phyloP scores from a whole-genome alignment of 2,329 filamentous ascomycete genomes.

The Magnaporthiopsis incrustans region DNA sequence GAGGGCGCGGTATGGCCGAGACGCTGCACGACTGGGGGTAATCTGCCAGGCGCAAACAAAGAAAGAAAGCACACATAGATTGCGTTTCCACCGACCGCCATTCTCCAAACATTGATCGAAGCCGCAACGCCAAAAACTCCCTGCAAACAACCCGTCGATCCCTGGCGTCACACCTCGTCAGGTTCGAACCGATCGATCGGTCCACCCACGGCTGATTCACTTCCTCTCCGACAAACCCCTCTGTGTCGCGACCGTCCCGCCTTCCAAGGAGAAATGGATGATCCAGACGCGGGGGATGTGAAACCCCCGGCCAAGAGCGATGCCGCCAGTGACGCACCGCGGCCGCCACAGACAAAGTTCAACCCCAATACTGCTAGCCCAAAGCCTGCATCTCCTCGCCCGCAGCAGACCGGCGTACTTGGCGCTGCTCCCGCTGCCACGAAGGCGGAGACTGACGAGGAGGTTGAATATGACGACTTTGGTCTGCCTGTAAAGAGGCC shows the following conservation, averaged over 20 bases:
- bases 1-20: background rate
- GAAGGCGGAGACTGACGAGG: slow-evolving; percentile 20
- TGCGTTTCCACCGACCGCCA: background rate
- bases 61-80: background rate
- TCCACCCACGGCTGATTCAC: background rate
- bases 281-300: background rate
- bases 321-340: background rate
- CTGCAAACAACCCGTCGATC: too few species aligned
- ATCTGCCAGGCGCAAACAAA: background rate
- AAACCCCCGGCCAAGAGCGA: background rate
- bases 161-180: background rate
- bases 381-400: background rate
- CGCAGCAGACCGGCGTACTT: slow-evolving; percentile 16
- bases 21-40: background rate
- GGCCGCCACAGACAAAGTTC: background rate
- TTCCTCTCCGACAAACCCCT: background rate
- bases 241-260: background rate
- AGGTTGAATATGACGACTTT: slow-evolving; percentile 58
- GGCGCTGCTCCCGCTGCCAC: slow-evolving; percentile 16
- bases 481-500: slow-evolving; percentile 54
- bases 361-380: background rate
- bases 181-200: background rate
- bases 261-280: background rate
- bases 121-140: background rate
- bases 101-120: background rate